Evolutionary conservation across 1,284 basidiomycete species (phyloP).

Genomic region (Tremellales sp.): DNA sequence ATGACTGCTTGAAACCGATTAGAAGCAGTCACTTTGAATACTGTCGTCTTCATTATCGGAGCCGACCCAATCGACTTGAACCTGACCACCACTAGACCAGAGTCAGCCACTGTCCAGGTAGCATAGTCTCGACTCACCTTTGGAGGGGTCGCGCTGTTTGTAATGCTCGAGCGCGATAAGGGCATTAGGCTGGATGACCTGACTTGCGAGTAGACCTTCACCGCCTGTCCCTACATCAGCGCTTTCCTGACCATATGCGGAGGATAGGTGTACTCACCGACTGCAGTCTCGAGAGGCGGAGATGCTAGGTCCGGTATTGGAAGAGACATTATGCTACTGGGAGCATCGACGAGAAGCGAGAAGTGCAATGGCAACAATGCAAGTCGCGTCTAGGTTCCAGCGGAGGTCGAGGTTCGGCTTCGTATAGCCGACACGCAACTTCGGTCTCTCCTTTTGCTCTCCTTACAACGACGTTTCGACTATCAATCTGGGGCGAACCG

Average conservation of each 20-base stretch:
- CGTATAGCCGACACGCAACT: too few species aligned
- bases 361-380: too few species aligned
- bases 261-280: constrained; percentile 10
- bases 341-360: too few species aligned
- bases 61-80: constrained; percentile 99
- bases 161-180: constrained; percentile 72
- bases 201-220: constrained; percentile 4
- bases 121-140: constrained; percentile 57
- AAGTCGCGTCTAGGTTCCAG: too few species aligned
- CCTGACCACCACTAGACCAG: constrained; percentile 75
- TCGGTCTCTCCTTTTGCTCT: too few species aligned
- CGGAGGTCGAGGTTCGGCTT: too few species aligned
- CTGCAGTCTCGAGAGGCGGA: constrained; percentile 10
- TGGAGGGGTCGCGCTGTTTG: constrained; percentile 75
- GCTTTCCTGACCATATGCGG: background rate
- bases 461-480: too few species aligned
- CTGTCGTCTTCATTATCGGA: constrained; percentile 97
- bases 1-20: constrained; percentile 95
- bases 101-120: background rate
- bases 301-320: constrained; percentile 24
- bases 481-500: too few species aligned
- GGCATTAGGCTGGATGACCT: constrained; percentile 37
- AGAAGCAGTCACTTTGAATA: constrained; percentile 93
- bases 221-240: background rate
- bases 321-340: background rate